These are phyloP conservation scores for Epichloe amarillans DNA, from an alignment of 2,329 filamentous ascomycete genomes.

Conservation along the genomic window DNA sequence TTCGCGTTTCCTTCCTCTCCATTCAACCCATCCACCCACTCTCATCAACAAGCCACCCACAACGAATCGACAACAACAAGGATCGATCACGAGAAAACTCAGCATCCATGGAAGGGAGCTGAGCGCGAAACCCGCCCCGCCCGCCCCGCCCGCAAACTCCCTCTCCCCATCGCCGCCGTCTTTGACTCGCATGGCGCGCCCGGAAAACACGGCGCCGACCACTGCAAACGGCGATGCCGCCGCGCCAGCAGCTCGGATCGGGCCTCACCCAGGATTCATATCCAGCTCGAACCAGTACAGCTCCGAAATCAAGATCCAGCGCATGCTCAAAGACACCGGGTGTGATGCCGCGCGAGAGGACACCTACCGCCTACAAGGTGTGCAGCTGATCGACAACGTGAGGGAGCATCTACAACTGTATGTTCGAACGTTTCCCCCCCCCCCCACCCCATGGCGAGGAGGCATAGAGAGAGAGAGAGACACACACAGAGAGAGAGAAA, in stretches of 20 bases:
- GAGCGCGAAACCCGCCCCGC: too few relatives aligned
- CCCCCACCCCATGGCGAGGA: too few relatives aligned
- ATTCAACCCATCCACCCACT: too few relatives aligned
- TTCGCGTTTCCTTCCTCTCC: too few relatives aligned
- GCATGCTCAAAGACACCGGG: constrained; percentile 54
- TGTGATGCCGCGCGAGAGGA: constrained; percentile 71
- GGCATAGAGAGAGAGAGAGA: not conserved
- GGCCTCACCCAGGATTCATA: constrained; percentile 34
- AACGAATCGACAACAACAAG: too few relatives aligned
- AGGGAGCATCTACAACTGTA: constrained; percentile 68
- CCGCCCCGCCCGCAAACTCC: too few relatives aligned
- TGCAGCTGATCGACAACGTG: constrained; percentile 79
- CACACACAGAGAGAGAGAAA: not conserved
- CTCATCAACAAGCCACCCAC: too few relatives aligned
- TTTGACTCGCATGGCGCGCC: constrained; percentile 4
- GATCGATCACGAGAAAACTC: too few relatives aligned
- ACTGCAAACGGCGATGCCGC: constrained; percentile 8
- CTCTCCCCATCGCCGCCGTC: not conserved
- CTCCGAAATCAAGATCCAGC: constrained; percentile 67
- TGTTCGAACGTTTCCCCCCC: constrained; percentile 16
- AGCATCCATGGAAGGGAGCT: too few relatives aligned
- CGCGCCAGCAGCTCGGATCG: constrained; percentile 10
- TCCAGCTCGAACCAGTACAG: constrained; percentile 55
- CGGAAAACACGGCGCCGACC: not conserved
- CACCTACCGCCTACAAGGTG: constrained; percentile 66